Evolutionary conservation across 441 rosid species (phyloP).

Genomic region (Gossypium schwendimanii): DNA sequence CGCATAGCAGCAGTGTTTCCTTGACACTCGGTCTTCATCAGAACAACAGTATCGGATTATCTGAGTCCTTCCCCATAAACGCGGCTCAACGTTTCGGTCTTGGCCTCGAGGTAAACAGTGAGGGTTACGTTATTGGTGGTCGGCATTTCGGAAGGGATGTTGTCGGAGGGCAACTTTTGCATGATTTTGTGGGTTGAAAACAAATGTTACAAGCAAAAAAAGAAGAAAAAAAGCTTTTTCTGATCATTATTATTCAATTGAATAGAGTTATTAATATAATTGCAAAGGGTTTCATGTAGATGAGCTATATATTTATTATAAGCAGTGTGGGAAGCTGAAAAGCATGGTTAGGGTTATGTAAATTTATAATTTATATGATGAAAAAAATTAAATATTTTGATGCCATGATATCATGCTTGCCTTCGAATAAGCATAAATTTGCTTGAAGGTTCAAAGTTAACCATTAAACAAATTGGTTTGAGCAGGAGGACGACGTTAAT

Average conservation of each 20-base stretch:
- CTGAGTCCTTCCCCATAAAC: slow-evolving; percentile 53
- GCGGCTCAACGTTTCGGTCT: slow-evolving; percentile 71
- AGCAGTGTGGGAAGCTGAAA: slow-evolving; percentile 1
- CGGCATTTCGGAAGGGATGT: slow-evolving; percentile 60
- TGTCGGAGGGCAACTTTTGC: slow-evolving; percentile 66
- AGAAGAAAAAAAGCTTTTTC: not conserved
- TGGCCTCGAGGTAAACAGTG: slow-evolving; percentile 28
- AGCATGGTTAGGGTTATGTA: slow-evolving; percentile 16
- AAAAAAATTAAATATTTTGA: slow-evolving; percentile 11
- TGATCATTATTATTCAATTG: slow-evolving; percentile 6
- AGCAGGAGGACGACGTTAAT: too few species aligned
- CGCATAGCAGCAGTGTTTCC: slow-evolving; percentile 41
- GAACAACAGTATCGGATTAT: slow-evolving; percentile 44
- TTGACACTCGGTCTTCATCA: slow-evolving; percentile 83
- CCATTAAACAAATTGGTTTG: not conserved
- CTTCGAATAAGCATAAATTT: too few species aligned
- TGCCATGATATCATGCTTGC: too few species aligned
- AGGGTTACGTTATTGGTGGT: slow-evolving; percentile 45
- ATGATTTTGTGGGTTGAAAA: slow-evolving; percentile 65
- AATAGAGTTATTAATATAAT: slow-evolving; percentile 1
- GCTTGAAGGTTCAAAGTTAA: not conserved
- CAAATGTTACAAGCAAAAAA: not conserved
- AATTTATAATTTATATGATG: slow-evolving; percentile 19
- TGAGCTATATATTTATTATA: slow-evolving; percentile 1
- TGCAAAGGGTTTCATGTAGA: slow-evolving; percentile 8